Base-by-base conservation (phyloP, 495 filamentous ascomycete genomes). In the Trypethelium eluteriae region DNA sequence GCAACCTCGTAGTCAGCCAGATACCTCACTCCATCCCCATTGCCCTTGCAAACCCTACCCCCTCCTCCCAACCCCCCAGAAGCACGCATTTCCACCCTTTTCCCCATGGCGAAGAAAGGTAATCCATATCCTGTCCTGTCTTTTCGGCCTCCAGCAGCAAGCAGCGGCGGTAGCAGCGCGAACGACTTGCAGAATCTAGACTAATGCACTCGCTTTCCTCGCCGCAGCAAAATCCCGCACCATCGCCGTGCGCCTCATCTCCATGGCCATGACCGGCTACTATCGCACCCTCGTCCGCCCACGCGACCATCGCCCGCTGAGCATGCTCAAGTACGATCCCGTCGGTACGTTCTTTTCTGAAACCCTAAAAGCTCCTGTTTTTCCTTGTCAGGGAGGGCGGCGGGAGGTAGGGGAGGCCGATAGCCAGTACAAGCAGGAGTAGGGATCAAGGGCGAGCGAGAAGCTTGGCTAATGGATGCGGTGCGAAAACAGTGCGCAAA, bases 271-370 rank as follows among this genome's bases (percentile, higher is more conserved):
- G 86, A 99, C 95, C 14, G 95, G 95, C 72, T 99, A 89, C 82
- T 99, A 91, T 82, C 90, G 90, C 76, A 95, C 90, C 64, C 83
- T 92, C 75, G 82, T 89, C 64, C 89, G 95, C 39, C 92, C 93
- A 16, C 88, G 95, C 62, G 80, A 82, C 35, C 82, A 93, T 66
- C 81, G 87, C 47, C 94, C 95, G 46, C 83, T 98, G 77, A 93
- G 89, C 79, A 96, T 98, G 92, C 82, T 98, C 70, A 99, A 99
- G 80, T 98, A 99, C 77, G 95, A 99, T 79, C 95, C 95, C 66
- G 90, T 99, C 72, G 90, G 96, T 89, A 90, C 78, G 91, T 81
- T 25, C 25, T 25, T 25, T 69, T 14, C 6, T 62, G 41, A 39
- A 62, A 50, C 39, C n/a, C 14, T 16, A 35, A 25, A 39, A 39